A percentile compares a stretch with the other conserved stretches of the same genome.
phyloP scores from a whole-genome alignment of 257 asterid genomes.

The Fraxinus anomala region DNA sequence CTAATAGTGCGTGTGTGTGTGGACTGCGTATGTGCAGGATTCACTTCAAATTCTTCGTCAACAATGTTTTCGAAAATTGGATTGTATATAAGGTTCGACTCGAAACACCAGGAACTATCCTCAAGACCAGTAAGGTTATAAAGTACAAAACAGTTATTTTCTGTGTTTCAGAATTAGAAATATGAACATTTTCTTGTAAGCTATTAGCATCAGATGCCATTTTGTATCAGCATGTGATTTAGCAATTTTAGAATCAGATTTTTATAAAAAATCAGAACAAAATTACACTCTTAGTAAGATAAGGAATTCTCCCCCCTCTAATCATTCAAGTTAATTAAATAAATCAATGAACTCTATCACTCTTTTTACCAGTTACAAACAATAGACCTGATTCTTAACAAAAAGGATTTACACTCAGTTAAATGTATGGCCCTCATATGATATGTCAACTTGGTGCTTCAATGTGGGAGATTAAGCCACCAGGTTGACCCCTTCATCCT shows the following conservation, averaged over 20 bases:
- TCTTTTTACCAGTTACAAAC: constrained; percentile 2
- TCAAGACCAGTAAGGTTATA: too few relatives aligned
- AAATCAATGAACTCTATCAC: not conserved
- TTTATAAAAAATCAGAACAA: not conserved
- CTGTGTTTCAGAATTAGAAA: too few relatives aligned
- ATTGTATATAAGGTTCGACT: too few relatives aligned
- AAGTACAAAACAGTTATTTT: too few relatives aligned
- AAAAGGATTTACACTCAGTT: not conserved
- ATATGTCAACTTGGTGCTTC: not conserved
- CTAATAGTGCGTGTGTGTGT: too few relatives aligned
- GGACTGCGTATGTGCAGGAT: too few relatives aligned
- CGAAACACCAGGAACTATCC: too few relatives aligned
- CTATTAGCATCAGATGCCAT: not conserved
- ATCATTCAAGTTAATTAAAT: not conserved
- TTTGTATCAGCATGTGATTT: not conserved
- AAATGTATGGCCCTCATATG: not conserved
- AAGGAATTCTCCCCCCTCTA: not conserved
- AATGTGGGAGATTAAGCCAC: constrained; percentile 33
- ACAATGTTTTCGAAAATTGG: too few relatives aligned
- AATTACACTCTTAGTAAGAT: not conserved
- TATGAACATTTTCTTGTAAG: not conserved
- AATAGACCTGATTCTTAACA: constrained; percentile 1
- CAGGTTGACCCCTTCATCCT: constrained; percentile 50
- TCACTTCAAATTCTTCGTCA: too few relatives aligned
- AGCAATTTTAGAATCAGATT: not conserved